Conservation (phyloP, 495 filamentous ascomycete species). For the Annulohypoxylon maeteangense region DNA sequence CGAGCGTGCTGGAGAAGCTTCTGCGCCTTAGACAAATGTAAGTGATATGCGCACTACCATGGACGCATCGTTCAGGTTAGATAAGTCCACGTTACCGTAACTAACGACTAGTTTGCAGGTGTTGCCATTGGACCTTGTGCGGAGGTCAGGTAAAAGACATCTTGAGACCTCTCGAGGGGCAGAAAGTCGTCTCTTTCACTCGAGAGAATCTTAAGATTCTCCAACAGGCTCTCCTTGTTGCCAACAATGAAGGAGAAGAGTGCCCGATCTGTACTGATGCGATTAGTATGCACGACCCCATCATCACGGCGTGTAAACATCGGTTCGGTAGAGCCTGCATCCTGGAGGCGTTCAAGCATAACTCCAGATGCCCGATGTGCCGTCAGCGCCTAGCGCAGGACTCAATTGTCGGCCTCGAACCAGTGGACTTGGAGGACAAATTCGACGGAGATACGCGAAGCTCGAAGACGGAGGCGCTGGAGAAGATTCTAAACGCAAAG, state of each 20-base stretch:
- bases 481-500: slow-evolving; percentile 80
- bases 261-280: slow-evolving; percentile 85
- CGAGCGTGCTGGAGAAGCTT: slow-evolving; percentile 79
- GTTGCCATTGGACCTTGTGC: slow-evolving; percentile 89
- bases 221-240: slow-evolving; percentile 80
- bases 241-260: slow-evolving; percentile 83
- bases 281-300: slow-evolving; percentile 74
- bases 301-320: slow-evolving; percentile 92
- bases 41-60: slow-evolving; percentile 4
- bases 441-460: slow-evolving; percentile 74
- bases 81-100: background rate
- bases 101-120: slow-evolving; percentile 49
- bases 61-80: background rate
- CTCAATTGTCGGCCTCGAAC: slow-evolving; percentile 70
- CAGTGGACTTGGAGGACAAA: slow-evolving; percentile 58
- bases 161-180: slow-evolving; percentile 70
- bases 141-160: slow-evolving; percentile 77
- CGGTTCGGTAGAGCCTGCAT: slow-evolving; percentile 82
- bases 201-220: slow-evolving; percentile 77
- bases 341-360: slow-evolving; percentile 77
- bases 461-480: slow-evolving; percentile 85
- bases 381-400: slow-evolving; percentile 75
- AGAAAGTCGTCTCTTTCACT: slow-evolving; percentile 75
- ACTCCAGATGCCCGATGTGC: slow-evolving; percentile 90
- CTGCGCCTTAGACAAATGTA: slow-evolving; percentile 82